Base-by-base conservation (phyloP, 140 eudicot genomes). In the Stevia rebaudiana region DNA sequence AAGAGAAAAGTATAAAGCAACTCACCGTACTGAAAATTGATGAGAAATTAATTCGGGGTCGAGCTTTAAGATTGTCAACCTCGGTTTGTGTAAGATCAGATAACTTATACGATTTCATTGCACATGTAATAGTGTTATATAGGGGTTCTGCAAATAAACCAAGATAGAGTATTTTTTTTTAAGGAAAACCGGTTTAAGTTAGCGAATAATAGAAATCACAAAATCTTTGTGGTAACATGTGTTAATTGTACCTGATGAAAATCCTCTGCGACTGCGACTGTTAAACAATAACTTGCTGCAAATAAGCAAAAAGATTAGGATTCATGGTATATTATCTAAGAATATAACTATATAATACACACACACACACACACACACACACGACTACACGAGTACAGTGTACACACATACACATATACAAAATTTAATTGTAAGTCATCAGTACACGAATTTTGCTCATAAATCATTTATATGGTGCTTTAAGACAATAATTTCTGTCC, bases 31-130 rank as follows among this genome's bases (percentile, higher is more conserved):
- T 71, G 70, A 92, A 92, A 62, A 92, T 88, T 67, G 98, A 92
- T 70, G 92, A 43, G 76, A 88, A 92, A 69, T 92, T 82, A 31
- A 92, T 88, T 11, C 98, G 87, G 37, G 98, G 98, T 16, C 98
- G 92, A 73, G 95, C 83, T 78, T 85, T 88, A 54, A 92, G 95
- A 69, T 69, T 75, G 71, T 85, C 82, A 73, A 92, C 89, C 90
- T 92, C 90, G 11, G 47, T 61, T 24, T 16, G 67, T 56, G 79
- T 50, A 49, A 92, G 96, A 25, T 92, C 96, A 9, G 96, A 83
- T 55, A 92, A 69, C 82, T 67, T 92, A 72, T 88, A 92, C 1
- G 98, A 83, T 78, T 88, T 92, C 98, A 92, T 88, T 35, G 98
- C 83, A 52, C 95, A 85, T 31, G 65, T 77, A 63, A 82, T 51